Base-by-base conservation (phyloP, 1,284 basidiomycete genomes). In the Rhodotorula sp. region DNA sequence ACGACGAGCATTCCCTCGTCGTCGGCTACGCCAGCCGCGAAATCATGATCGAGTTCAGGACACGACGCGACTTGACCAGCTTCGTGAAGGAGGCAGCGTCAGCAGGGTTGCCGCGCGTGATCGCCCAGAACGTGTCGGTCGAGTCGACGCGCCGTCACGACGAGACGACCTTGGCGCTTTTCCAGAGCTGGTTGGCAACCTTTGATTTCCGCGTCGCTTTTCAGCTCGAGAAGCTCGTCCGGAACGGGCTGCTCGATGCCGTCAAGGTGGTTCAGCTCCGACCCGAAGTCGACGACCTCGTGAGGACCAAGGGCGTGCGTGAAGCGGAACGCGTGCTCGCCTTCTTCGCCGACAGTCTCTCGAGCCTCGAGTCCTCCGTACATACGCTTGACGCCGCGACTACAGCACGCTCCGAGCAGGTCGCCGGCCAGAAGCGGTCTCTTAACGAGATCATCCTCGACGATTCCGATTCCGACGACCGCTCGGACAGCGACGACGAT, bases 191-290 rank as follows among this genome's bases (percentile, higher is more conserved):
- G 68, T 43, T 73, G 21, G 18, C 18, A 4, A 20, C 26, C 3
- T 58, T 69, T 39, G 59, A 62, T 34, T 16, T 69, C 6, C 62
- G 31, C 3, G 20, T 73, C 7, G 68, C 65, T 0, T 73, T 73
- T 31, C 68, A 73, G 60, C 29, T 73, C n/a, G 68, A 73, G 43
- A 64, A 64, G 43, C 61, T 73, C 26, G 26, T 65, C 5, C 56
- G 58, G 21, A 64, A 65, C 56, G 58, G 57, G 2, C 65, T 69
- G 29, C n/a, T 66, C 51, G 68, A 70, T 26, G 26, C 62, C 1
- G 18, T 39, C 47, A 67, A 70, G 58, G 49, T 64, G 4, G 18
- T 67, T 29, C 48, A 39, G 8, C 65, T 70, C 12, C 29, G 58
- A 3, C 39, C 10, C 1, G n/a, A n/a, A 5, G 46, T 69, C 59